Evolutionary conservation across 805 yeast genomes (phyloP), one percentile per base, ranked within the genome.

Genomic region (Candida lessepsii): DNA sequence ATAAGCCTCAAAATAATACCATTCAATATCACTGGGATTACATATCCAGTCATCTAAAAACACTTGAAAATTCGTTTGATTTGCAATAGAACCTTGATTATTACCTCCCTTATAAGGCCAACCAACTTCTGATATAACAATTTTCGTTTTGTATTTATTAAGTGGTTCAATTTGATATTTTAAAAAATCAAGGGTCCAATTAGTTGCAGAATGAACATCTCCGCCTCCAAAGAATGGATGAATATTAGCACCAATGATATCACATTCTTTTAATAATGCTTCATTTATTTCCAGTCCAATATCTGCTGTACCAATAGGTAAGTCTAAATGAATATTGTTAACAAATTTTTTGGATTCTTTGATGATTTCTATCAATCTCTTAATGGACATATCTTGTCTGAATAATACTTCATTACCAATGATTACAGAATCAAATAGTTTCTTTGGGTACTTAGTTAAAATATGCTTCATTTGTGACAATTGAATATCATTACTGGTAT

Each of bases 161-260:
- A 50, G 33, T 1, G 79, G 78, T 19, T 63, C 57, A 14, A 78
- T 51, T 40, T 72, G 75, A 19, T 65, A 57, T 35, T 69, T 52
- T 24, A 76, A 44, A 47, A 66, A 79, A 35, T 75, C 73, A 25
- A 64, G 56, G 0, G 76, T 67, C 87, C 88, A 81, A 9, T 61
- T 52, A 0, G 76, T 59, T 0, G 85, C 80, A 2, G 56, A 51
- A 8, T 60, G 47, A 1, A 74, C 82, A 1, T 46, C 40, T 0
- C 69, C 71, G 0, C 89, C 89, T 1, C 79, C 75, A 55, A 81
- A 80, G 45, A 82, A 83, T 2, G 89, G 88, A 58, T 81, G 85
- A 4, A 80, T 63, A 50, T 80, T 81, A 7, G 80, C 77, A 0
- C 86, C 88, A 23, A 78, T 54, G 9, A 81, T 57, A 49, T 83